Evolutionary conservation across 176 grass and related monocot species (phyloP), one percentile per base, ranked within the genome.

Genomic region (Avena eriantha): DNA sequence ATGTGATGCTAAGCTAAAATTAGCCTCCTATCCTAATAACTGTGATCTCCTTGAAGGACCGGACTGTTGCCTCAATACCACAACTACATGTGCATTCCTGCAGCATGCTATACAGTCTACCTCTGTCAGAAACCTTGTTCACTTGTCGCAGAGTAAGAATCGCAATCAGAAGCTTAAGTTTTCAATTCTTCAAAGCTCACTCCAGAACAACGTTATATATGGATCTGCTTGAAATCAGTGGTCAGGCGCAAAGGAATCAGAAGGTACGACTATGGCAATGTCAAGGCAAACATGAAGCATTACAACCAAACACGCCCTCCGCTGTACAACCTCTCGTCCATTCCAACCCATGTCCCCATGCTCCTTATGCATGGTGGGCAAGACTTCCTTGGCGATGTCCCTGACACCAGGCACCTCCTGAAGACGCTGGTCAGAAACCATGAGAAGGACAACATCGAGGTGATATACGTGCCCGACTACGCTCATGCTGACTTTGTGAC

Each of bases 51-150:
- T 48, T 50, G 35, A 85, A 93, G 91, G 91, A 36, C 56, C 81
- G 31, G 85, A 93, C 56, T 93, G 91, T 73, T 90, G 91, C 71
- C 88, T 93, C 45, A 90, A 90, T 82, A n/a, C 71, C 73, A 73
- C 88, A 18, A 64, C 77, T 18, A 53, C 82, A 14, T 80, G 85
- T 54, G 53, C 47, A 36, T 93, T 87, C 79, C 77, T 93, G 31
- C 21, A 88, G 85, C 88, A 93, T 22, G 88, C 78, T 67, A 82
- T 82, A 29, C 91, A 93, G 43, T 70, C 88, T 77, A 85, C 77
- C 5, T 86, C 91, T 15, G 10, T 86, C 14, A 93, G 43, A 84
- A 87, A 84, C 77, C 58, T 93, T 39, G 67, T 93, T 21, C 91
- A 93, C 72, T 53, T 90, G 78, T 90, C 88, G 0, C 91, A 93